Evolutionary conservation across 148 eudicot species (phyloP), one percentile per base, ranked within the genome.

Genomic region (Limonium bicolor): DNA sequence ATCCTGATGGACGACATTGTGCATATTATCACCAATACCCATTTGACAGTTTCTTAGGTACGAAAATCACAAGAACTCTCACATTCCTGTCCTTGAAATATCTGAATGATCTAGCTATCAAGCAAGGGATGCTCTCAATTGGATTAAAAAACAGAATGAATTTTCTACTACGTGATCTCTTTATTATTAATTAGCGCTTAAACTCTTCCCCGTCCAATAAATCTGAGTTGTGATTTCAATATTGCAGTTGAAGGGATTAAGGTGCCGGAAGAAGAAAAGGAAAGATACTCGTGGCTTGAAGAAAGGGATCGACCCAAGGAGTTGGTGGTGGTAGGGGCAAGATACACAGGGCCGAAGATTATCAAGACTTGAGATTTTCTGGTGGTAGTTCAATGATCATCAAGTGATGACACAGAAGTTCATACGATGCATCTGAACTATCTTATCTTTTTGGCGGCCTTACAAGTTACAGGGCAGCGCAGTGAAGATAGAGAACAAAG

Each of bases 1-100:
- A 78, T 53, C 73, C 84, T 6, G 80, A 86, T 15, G 94, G 88
- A 46, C 82, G 96, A 6, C 94, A 82, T 56, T 86, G 96, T 42
- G 56, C 77, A 0, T 86, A 78, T 71, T 86, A 78, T 59, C 53
- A 27, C n/a, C 77, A 79, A 28, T 64, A 52, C 46, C 82, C 88
- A 2, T 68, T 78, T 20, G 27, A 78, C 36, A 42, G 30, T 23
- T 55, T 65, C 41, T 48, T 84, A 72, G 93, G 96, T 86, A 67
- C 24, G 1, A 25, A 23, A 16, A 41, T 7, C 38, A 33, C 16
- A 6, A 30, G 16, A 12, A 48, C 5, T 29, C 2, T 29, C 2
- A 21, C 46, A 6, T 20, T 13, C 32, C 40, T 11, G 18, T 20
- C 4, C 17, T 12, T 7, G n/a, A 4, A 36, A 12, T 36, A 13